Conservation (phyloP, 2,329 filamentous ascomycete species). For the Calonectria multiphialidica region DNA sequence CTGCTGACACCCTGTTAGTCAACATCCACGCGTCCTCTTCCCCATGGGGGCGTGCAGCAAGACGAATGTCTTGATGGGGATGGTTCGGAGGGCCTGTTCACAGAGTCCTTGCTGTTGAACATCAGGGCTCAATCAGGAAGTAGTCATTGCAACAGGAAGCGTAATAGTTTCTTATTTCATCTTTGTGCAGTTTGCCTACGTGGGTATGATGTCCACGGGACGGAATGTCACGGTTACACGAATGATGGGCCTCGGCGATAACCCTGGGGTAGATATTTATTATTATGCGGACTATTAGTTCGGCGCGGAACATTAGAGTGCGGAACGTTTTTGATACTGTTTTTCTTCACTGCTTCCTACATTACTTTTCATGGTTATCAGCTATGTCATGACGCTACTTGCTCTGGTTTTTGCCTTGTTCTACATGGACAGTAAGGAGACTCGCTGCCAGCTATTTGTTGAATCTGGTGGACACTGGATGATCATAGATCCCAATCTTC, state of each 20-base stretch:
- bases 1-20: neutral
- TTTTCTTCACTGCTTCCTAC: too few species aligned
- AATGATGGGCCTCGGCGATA: neutral
- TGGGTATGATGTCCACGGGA: neutral
- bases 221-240: neutral
- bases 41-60: conserved; percentile 3
- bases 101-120: neutral
- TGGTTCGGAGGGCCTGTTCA: neutral
- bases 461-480: neutral
- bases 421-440: neutral
- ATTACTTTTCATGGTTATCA: too few species aligned
- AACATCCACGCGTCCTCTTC: conserved; percentile 20
- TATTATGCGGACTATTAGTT: neutral
- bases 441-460: neutral
- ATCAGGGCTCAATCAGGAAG: neutral
- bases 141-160: neutral
- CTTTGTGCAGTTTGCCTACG: neutral
- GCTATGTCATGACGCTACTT: too few species aligned
- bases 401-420: too few species aligned
- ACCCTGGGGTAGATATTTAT: neutral
- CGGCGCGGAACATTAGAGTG: neutral
- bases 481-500: neutral
- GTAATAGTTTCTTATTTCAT: neutral
- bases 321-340: neutral
- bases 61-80: neutral